A percentile compares a stretch with the other conserved stretches of the same genome.
Conservation (phyloP, 352 stramenopile species). For the Globisporangium iwayamae region DNA sequence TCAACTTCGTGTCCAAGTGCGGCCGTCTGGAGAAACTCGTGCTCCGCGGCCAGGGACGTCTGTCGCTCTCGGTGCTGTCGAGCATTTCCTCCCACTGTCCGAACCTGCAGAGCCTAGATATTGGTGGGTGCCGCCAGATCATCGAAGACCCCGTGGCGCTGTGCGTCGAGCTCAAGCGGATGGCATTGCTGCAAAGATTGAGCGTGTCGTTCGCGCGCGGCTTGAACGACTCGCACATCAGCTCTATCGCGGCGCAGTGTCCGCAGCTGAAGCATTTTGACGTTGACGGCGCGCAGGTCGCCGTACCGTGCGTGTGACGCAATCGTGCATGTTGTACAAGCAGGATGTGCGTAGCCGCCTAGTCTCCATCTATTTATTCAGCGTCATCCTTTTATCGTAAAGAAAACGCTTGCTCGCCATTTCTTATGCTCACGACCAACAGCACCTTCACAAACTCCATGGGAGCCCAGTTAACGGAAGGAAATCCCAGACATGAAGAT, state of each 20-base stretch:
- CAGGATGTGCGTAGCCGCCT: neutral
- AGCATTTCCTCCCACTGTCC: conserved; percentile 37
- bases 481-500: no score
- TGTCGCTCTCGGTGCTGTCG: conserved; percentile 37
- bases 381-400: neutral
- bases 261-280: conserved; percentile 53
- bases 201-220: conserved; percentile 55
- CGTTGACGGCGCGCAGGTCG: conserved; percentile 36
- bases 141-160: conserved; percentile 47
- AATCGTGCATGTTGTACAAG: neutral
- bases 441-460: no score
- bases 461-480: no score
- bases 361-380: neutral
- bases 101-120: conserved; percentile 45
- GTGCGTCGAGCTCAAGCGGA: conserved; percentile 35
- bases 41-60: conserved; percentile 47
- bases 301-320: conserved; percentile 19
- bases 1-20: conserved; percentile 43
- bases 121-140: conserved; percentile 56
- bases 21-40: conserved; percentile 34
- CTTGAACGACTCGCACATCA: conserved; percentile 40
- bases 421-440: neutral
- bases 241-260: conserved; percentile 54
- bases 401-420: neutral
- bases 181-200: conserved; percentile 45